phyloP scores from a whole-genome alignment of 441 rosid genomes.

The Dalechampia spathulata region DNA sequence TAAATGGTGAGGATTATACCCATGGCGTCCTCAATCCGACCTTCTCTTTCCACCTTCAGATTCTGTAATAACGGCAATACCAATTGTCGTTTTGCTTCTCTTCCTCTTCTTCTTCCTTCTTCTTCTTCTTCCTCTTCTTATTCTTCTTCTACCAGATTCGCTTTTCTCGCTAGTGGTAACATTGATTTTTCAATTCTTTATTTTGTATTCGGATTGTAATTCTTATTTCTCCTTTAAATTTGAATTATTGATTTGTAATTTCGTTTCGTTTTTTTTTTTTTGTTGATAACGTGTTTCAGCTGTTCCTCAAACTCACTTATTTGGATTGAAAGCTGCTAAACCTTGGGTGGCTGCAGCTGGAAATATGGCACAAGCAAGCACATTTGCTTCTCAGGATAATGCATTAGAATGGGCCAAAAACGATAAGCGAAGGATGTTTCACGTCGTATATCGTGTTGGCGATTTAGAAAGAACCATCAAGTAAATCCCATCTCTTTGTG shows the following conservation, averaged over 20 bases:
- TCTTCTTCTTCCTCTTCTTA: slow-evolving; percentile 26
- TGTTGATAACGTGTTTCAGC: slow-evolving; percentile 36
- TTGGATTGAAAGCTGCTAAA: slow-evolving; percentile 38
- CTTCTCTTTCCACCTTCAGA: slow-evolving; percentile 43
- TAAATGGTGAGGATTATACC: slow-evolving; percentile 58
- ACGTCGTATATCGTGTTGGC: slow-evolving; percentile 93
- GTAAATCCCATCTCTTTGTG: slow-evolving; percentile 26
- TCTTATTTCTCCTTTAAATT: not conserved
- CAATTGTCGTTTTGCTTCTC: slow-evolving; percentile 21
- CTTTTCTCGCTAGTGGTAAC: slow-evolving; percentile 43
- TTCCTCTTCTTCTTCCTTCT: slow-evolving; percentile 28
- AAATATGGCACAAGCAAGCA: slow-evolving; percentile 52
- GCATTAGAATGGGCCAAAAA: slow-evolving; percentile 66
- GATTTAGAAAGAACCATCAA: slow-evolving; percentile 84
- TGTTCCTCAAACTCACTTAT: slow-evolving; percentile 47
- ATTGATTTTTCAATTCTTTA: not conserved
- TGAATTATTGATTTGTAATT: not conserved
- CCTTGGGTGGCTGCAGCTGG: slow-evolving; percentile 44
- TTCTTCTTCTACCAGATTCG: slow-evolving; percentile 30
- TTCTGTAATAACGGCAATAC: slow-evolving; percentile 13
- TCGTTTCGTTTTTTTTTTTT: no score
- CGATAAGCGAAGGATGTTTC: slow-evolving; percentile 86
- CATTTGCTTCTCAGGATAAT: slow-evolving; percentile 48
- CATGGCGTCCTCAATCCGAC: slow-evolving; percentile 67
- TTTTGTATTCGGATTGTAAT: not conserved